Evolutionary conservation across 345 rosid species (phyloP).

Genomic region (Bruguiera gymnorhiza): DNA sequence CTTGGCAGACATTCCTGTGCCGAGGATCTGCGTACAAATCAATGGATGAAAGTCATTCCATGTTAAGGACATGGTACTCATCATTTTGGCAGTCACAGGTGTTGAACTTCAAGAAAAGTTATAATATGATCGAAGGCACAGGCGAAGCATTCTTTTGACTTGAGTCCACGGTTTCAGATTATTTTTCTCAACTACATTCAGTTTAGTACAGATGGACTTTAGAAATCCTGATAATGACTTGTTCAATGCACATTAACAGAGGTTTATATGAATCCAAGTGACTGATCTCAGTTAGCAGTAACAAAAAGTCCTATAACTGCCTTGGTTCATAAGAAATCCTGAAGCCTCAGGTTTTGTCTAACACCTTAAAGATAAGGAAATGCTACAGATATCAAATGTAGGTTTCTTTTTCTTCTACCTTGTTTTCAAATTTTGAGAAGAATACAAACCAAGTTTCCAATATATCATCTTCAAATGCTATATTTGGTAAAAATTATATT

Average conservation of each 20-base stretch:
- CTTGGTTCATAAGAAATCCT: background rate
- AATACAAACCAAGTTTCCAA: background rate
- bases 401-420: no score
- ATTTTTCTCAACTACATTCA: background rate
- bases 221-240: background rate
- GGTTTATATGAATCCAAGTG: background rate
- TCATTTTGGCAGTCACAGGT: background rate
- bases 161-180: constrained; percentile 2
- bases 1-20: constrained; percentile 97
- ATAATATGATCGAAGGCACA: constrained; percentile 1
- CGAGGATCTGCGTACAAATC: constrained; percentile 66
- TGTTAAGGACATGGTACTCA: background rate
- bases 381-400: background rate
- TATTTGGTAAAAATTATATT: background rate
- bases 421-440: no score
- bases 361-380: background rate
- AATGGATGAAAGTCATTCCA: background rate
- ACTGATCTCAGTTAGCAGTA: background rate
- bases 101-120: constrained; percentile 5
- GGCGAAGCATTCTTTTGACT: constrained; percentile 3
- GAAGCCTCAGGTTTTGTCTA: background rate
- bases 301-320: no score
- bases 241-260: background rate
- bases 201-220: no score
- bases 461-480: background rate